Percentiles rank a stretch among this genome's conserved stretches.
Evolutionary conservation across 805 yeast genomes (phyloP).

Genomic region (Pichia californica): DNA sequence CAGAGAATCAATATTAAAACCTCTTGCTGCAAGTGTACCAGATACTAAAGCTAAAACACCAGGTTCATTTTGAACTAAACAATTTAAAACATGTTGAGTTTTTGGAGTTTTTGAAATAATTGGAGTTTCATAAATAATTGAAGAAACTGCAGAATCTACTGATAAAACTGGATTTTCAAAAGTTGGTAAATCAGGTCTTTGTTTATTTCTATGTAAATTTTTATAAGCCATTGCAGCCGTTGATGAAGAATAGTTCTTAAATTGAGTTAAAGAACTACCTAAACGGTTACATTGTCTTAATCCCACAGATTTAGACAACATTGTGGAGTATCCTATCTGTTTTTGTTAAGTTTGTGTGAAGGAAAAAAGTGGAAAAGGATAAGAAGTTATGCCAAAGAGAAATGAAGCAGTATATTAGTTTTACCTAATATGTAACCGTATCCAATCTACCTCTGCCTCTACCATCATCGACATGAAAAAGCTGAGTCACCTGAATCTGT

Average conservation of each 20-base stretch:
- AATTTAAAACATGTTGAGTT: constrained; percentile 87
- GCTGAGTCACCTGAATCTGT: too few species aligned
- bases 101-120: constrained; percentile 51
- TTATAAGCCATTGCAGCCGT: constrained; percentile 95
- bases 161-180: constrained; percentile 92
- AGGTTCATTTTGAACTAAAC: constrained; percentile 97
- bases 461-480: too few species aligned
- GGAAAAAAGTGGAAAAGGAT: too few species aligned
- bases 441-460: too few species aligned
- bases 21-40: constrained; percentile 95
- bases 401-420: too few species aligned
- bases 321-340: too few species aligned
- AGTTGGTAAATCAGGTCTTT: constrained; percentile 87
- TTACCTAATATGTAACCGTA: too few species aligned
- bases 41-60: constrained; percentile 93
- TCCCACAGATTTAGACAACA: constrained; percentile 7
- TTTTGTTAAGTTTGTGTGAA: too few species aligned
- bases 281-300: constrained; percentile 6
- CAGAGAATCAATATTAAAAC: constrained; percentile 95
- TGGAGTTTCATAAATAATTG: constrained; percentile 91
- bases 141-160: constrained; percentile 93
- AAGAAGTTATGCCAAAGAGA: not conserved
- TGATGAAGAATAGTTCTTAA: constrained; percentile 42
- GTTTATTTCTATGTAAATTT: constrained; percentile 77
- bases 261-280: constrained; percentile 7